Conservation (phyloP, 768 basidiomycete species). For the Termitomyces sp. region DNA sequence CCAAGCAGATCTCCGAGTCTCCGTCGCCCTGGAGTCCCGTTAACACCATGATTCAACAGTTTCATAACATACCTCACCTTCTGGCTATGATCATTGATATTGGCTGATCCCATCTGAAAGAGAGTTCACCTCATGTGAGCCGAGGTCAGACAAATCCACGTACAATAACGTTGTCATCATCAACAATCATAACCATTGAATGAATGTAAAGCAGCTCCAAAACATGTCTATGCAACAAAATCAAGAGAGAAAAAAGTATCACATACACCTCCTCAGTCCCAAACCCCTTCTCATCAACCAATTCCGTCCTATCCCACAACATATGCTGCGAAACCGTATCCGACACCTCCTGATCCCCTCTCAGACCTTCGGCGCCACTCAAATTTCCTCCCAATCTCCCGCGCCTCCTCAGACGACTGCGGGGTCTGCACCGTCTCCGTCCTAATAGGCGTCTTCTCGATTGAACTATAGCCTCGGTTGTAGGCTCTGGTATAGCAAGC, state of each 20-base stretch:
- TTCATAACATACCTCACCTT: slow-evolving; percentile 33
- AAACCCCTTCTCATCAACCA: slow-evolving; percentile 80
- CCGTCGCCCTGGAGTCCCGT: slow-evolving; percentile 63
- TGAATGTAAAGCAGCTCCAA: slow-evolving; percentile 81
- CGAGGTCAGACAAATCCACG: slow-evolving; percentile 20
- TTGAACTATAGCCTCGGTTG: slow-evolving; percentile 40
- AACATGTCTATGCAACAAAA: slow-evolving; percentile 50
- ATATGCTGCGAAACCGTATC: slow-evolving; percentile 84
- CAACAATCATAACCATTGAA: slow-evolving; percentile 91
- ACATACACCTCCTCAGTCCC: slow-evolving; percentile 77
- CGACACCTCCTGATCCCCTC: slow-evolving; percentile 57
- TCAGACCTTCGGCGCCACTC: slow-evolving; percentile 46
- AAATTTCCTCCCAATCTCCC: slow-evolving; percentile 37
- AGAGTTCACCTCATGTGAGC: background rate
- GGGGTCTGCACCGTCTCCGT: slow-evolving; percentile 68
- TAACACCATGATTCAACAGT: slow-evolving; percentile 1
- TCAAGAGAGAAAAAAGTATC: slow-evolving; percentile 10
- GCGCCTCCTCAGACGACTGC: slow-evolving; percentile 52
- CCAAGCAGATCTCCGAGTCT: slow-evolving; percentile 90
- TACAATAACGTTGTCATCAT: slow-evolving; percentile 86
- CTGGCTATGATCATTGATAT: slow-evolving; percentile 85
- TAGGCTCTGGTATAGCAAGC: slow-evolving; percentile 51
- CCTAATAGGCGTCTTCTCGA: slow-evolving; percentile 48
- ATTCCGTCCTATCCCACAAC: slow-evolving; percentile 51
- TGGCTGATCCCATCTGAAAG: slow-evolving; percentile 84